A percentile compares a stretch with the other conserved stretches of the same genome.
These are phyloP conservation scores for Ajuga reptans DNA, from an alignment of 305 asterid genomes.

Conservation along the genomic window DNA sequence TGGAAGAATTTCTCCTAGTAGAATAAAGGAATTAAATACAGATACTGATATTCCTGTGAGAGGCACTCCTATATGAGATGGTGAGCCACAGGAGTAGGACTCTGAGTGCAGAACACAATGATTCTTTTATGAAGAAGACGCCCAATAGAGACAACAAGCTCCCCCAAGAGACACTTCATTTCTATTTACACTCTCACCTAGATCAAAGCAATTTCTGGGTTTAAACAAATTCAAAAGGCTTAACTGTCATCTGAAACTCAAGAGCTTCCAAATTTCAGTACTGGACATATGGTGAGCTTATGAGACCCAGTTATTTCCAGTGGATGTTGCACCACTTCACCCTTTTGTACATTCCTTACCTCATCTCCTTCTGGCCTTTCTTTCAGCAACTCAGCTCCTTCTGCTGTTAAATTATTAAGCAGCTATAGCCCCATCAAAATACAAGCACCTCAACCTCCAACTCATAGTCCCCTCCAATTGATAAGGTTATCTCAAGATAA, in stretches of 20 bases:
- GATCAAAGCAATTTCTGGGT: neutral
- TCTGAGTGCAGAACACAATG: neutral
- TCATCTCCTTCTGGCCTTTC: neutral
- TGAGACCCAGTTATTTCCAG: neutral
- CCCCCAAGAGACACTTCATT: neutral
- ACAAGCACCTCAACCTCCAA: neutral
- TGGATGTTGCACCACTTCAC: neutral
- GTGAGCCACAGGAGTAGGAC: neutral
- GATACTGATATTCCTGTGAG: neutral
- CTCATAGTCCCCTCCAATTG: neutral
- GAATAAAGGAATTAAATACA: neutral
- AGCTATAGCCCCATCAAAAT: neutral
- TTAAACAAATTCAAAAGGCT: neutral
- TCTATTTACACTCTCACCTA: neutral
- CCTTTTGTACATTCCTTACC: neutral
- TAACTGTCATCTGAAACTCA: neutral
- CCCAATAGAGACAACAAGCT: neutral
- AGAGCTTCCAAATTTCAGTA: neutral
- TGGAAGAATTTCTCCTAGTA: neutral
- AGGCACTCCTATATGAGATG: neutral
- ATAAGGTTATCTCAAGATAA: neutral
- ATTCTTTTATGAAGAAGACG: neutral
- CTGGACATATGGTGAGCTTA: neutral
- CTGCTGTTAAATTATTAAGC: neutral
- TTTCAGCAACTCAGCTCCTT: neutral